A percentile compares a stretch with the other conserved stretches of the same genome.
Evolutionary conservation across 2,329 filamentous ascomycete genomes (phyloP).

Genomic region (Fusarium stilboides): DNA sequence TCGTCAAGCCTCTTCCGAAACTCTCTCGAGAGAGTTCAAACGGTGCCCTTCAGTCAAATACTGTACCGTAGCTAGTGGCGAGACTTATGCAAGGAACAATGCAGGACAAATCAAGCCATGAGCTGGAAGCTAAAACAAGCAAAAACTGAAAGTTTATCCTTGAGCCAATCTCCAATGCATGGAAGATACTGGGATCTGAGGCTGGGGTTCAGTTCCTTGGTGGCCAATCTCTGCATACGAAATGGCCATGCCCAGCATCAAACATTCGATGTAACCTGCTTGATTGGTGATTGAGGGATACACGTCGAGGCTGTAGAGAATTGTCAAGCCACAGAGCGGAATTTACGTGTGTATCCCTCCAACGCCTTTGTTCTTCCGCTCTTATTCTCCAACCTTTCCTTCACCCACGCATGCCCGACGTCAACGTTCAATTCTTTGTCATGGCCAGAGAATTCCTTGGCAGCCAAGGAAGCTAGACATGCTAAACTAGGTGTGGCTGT

Average conservation of each 20-base stretch:
- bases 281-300: constrained; percentile 3
- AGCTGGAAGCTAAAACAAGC: constrained; percentile 29
- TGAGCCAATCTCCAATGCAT: constrained; percentile 30
- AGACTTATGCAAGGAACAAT: constrained; percentile 40
- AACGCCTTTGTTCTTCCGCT: background rate
- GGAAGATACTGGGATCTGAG: constrained; percentile 23
- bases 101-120: constrained; percentile 15
- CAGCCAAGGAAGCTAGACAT: constrained; percentile 1
- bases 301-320: background rate
- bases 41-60: background rate
- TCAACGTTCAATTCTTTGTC: constrained; percentile 21
- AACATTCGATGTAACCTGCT: constrained; percentile 14
- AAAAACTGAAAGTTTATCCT: constrained; percentile 27
- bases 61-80: constrained; percentile 7
- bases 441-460: constrained; percentile 30
- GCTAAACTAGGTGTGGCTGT: constrained; percentile 35
- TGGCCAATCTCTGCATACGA: constrained; percentile 34
- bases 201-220: constrained; percentile 24
- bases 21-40: constrained; percentile 6
- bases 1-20: constrained; percentile 9
- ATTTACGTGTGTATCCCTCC: background rate
- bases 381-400: background rate
- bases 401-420: constrained; percentile 1
- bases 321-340: no score
- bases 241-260: constrained; percentile 7